phyloP scores from a whole-genome alignment of 345 rosid genomes.

The Citrus medica region DNA sequence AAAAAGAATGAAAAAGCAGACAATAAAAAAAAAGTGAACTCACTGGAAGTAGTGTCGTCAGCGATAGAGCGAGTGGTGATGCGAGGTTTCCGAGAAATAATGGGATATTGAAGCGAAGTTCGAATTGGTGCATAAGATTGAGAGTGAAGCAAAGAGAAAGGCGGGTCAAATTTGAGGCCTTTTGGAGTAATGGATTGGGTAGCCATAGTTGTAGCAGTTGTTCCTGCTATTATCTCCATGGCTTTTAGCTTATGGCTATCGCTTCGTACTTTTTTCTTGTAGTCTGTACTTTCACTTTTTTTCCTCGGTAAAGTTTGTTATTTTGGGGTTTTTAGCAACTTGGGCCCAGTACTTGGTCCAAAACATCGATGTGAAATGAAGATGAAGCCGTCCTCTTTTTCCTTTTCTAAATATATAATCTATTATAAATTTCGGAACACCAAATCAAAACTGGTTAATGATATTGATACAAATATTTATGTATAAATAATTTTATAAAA shows the following conservation, averaged over 20 bases:
- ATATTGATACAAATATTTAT: no score
- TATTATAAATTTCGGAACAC: no score
- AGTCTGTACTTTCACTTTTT: no score
- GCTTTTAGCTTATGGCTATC: conserved; percentile 1
- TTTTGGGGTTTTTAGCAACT: background rate
- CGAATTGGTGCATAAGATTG: background rate
- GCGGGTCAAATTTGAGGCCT: conserved; percentile 13
- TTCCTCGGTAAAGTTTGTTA: no score
- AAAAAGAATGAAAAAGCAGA: no score
- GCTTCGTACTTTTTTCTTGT: background rate
- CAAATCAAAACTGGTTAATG: no score
- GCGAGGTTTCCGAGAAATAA: conserved; percentile 3
- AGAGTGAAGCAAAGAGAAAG: conserved; percentile 8
- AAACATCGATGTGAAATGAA: no score
- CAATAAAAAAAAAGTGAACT: background rate
- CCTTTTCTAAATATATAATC: no score
- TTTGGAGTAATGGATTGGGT: background rate
- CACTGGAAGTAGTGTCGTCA: conserved; percentile 31
- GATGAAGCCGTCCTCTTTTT: background rate
- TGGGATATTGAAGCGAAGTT: background rate
- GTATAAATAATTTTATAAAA: no score
- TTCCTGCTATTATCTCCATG: conserved; percentile 32
- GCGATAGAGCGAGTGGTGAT: conserved; percentile 27
- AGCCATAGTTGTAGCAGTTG: conserved; percentile 10
- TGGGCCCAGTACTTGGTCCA: background rate